Base-by-base conservation (phyloP, 1,284 basidiomycete species). In the Sanghuangporus baumii region DNA sequence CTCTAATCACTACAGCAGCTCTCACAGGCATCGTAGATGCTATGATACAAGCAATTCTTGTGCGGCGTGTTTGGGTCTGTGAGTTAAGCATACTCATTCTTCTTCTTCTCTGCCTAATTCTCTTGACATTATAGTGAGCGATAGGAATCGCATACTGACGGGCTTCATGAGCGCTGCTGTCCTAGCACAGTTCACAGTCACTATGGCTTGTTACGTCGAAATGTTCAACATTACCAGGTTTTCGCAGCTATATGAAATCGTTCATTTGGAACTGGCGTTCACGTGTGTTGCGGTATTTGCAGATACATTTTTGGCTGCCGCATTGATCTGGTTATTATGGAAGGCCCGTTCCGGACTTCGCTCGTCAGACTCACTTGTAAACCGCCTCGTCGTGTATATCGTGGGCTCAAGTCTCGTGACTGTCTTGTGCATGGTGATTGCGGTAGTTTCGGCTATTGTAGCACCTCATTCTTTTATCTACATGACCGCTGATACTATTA, bases 361-460 rank as follows among this genome's bases (percentile, higher is more conserved):
- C 31, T 1, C n/a, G 51, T 18, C 51, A 18, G 61, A 62, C 23
- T 18, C 57, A 11, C n/a, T 59, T 16, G 31, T 62, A 23, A 60
- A 31, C 14, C 5, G 37, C 20, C 57, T 62, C 12, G 51, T 62
- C 38, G 6, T 47, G 6, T 62, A 48, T 34, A 62, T 26, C 16
- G n/a, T 62, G 11, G 5, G 58, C 40, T 59, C 58, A 2, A 18
- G 43, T n/a, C 16, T 46, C 1, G 43, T n/a, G 16, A 46, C 43
- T 14, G 16, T 18, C 3, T 18, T 46, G 6, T 46, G 16, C 16
- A 18, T 18, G 14, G 9, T 46, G 16, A 7, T 46, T 16, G 43
- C 43, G 5, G 16, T 46, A 7, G 16, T 46, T 18, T 7, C 6
- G 1, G 16, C 43, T 7, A n/a, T 46, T 7, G 16, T n/a, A 18